Conservation (phyloP, 176 grass and related monocot genomes). For the Avena sativa region DNA sequence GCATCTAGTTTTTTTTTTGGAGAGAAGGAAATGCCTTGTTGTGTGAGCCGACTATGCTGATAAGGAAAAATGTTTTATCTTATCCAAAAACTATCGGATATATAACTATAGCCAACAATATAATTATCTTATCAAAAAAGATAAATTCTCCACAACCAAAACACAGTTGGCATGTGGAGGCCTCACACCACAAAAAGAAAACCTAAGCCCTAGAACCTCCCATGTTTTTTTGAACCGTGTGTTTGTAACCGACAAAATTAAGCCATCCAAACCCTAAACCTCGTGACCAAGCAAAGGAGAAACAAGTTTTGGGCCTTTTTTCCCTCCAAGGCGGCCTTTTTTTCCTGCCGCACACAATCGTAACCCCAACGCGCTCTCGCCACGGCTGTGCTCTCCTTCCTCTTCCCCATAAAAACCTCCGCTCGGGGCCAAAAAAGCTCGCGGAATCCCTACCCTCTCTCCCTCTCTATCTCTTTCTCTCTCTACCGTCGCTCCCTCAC, state of each 20-base stretch:
- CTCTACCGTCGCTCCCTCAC: background rate
- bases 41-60: no score
- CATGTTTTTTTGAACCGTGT: background rate
- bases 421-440: constrained; percentile 10
- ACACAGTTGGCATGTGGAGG: background rate
- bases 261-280: background rate
- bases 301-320: background rate
- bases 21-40: no score
- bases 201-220: background rate
- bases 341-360: background rate
- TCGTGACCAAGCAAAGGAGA: background rate
- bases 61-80: background rate
- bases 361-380: background rate
- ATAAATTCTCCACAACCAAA: background rate
- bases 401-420: constrained; percentile 51
- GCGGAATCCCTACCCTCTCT: constrained; percentile 36
- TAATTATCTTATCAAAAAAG: background rate
- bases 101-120: background rate
- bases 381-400: background rate
- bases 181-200: background rate
- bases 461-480: background rate
- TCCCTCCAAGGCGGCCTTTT: background rate
- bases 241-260: background rate
- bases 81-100: background rate
- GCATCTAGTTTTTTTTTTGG: no score